These are phyloP conservation scores for Arabis alpina DNA, from an alignment of 345 rosid species.

Conservation along the genomic window DNA sequence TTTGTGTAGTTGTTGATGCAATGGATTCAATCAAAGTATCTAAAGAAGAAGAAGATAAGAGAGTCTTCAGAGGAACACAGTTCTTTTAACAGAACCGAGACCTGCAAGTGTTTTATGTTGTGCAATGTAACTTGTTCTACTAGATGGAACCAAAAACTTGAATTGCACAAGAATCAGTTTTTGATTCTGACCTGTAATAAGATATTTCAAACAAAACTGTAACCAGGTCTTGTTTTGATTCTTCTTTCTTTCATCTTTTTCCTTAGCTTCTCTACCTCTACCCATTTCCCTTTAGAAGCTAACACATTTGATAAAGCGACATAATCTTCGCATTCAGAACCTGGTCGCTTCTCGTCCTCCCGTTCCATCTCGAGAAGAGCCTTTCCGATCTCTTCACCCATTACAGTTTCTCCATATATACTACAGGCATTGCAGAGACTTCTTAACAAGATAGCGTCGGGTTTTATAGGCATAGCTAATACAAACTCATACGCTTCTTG, in stretches of 20 bases:
- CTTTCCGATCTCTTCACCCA: conserved; percentile 56
- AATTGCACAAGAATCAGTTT: neutral
- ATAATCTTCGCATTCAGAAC: conserved; percentile 49
- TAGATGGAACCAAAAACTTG: neutral
- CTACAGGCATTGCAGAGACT: conserved; percentile 53
- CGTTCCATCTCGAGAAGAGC: conserved; percentile 46
- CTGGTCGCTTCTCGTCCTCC: neutral
- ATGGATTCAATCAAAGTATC: conserved; percentile 13
- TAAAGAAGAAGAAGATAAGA: conserved; percentile 28
- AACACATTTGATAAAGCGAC: conserved; percentile 63
- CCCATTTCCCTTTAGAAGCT: conserved; percentile 61
- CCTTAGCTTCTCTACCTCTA: conserved; percentile 55
- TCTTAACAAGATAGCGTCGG: conserved; percentile 58
- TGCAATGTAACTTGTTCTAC: conserved; percentile 16
- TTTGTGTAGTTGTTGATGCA: conserved; percentile 30
- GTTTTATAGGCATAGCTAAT: conserved; percentile 49
- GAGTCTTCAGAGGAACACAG: conserved; percentile 31
- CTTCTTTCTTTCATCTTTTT: conserved; percentile 39
- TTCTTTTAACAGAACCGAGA: conserved; percentile 15
- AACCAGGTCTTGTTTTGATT: conserved; percentile 40
- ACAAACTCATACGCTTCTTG: conserved; percentile 56
- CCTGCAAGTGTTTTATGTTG: conserved; percentile 20
- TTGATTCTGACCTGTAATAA: conserved; percentile 30
- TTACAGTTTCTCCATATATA: conserved; percentile 53
- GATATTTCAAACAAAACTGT: conserved; percentile 30